Base-by-base conservation (phyloP, 2,329 filamentous ascomycete species). In the Trichoderma atroviride region DNA sequence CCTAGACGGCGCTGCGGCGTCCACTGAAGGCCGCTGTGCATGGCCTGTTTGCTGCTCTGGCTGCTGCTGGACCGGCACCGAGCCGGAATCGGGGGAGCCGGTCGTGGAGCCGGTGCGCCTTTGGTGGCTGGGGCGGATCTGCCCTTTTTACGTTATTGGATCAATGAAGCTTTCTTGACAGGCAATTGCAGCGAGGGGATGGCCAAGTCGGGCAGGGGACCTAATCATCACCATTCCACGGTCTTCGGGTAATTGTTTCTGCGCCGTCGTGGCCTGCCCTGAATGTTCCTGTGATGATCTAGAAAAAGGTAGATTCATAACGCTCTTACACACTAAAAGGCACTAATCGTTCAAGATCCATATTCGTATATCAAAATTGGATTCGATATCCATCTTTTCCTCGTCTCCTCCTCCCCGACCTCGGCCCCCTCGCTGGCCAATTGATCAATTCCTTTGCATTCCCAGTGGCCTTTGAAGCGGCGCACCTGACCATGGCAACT, bases 151-250 rank as follows among this genome's bases (percentile, higher is more conserved):
- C 58, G 33, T 33, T n/a, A 35, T 53, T 65, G 52, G 53, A 13
- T 57, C 62, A n/a, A 43, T n/a, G 40, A 43, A 43, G 6, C 40
- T 10, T 43, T 43, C 10, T 19, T 43, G 19, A 19, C 6, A 19
- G 9, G 40, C 40, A n/a, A 43, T 43, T 43, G 40, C 40, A n/a
- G 11, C 13, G 19, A 43, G 2, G 40, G 9, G 27, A 33, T 50
- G 29, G 55, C 65, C 65, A 27, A 61, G 47, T 68, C 31, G 16
- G 65, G 65, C 47, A 68, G 57, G 65, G 31, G 43, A 68, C 35
- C 65, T 68, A 67, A 64, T 53, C 40, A 33, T 22, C 13, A 5
- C 19, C 33, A 7, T 35, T 33, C 55, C 10, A n/a, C 22, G 19
- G 29, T 16, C 9, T 19, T 55, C 52, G 61, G 22, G 11, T 22